Evolutionary conservation across 768 basidiomycete genomes (phyloP), one percentile per base, ranked within the genome.

Genomic region (Grammothele lineata): DNA sequence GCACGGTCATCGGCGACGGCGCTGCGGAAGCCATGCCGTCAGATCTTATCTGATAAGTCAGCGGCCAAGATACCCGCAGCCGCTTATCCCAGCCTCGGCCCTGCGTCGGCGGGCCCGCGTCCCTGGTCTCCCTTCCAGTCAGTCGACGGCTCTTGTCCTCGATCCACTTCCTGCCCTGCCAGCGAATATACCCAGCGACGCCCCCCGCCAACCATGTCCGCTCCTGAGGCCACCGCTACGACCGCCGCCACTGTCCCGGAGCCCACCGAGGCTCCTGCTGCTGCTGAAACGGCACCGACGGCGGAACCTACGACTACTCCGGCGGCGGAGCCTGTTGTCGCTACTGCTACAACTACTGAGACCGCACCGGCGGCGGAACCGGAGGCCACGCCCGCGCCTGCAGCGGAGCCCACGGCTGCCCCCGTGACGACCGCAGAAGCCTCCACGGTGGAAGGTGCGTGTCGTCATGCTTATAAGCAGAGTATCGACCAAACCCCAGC

Each of bases 151-250:
- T n/a, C n/a, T n/a, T n/a, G n/a, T n/a, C n/a, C n/a, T n/a, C n/a
- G n/a, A n/a, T n/a, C n/a, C n/a, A n/a, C n/a, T n/a, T n/a, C n/a
- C n/a, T n/a, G n/a, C n/a, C n/a, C n/a, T n/a, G 33, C 39, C 24
- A 39, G 40, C 38, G 45, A 47, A 43, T 43, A 49, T 17, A 30
- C 48, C 8, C 43, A 53, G 23, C 30, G n/a, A n/a, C n/a, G n/a
- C n/a, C n/a, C n/a, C n/a, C n/a, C n/a, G n/a, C n/a, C n/a, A n/a
- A n/a, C 48, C 18, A 34, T 45, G 25, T 43, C 48, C 9, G 37
- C 36, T 4, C 34, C 48, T 11, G 17, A 45, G 19, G 48, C 51
- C 36, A 45, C 43, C 22, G 15, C 23, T 17, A 44, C 23, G 19
- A 23, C 48, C 25, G 45, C 37, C 26, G 26, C 30, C 15, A 15